Conservation (phyloP, 2,329 filamentous ascomycete species). For the Knoxdaviesia capensis region DNA sequence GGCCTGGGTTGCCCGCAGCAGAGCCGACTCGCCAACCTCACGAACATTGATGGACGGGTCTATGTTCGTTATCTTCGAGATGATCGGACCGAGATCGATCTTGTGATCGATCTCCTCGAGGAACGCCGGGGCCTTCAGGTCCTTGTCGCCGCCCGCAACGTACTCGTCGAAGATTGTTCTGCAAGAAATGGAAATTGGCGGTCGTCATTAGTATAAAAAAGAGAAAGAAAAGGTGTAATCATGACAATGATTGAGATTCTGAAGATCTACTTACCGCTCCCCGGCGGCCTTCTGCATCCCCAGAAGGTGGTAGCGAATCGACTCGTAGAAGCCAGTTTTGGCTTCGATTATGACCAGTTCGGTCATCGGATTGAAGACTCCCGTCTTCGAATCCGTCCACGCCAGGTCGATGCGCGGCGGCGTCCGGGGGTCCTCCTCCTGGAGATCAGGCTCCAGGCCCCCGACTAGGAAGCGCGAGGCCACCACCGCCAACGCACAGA, state of each 20-base stretch:
- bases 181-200: background rate
- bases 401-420: constrained; percentile 60
- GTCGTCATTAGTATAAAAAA: background rate
- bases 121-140: constrained; percentile 12
- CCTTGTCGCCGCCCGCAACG: constrained; percentile 25
- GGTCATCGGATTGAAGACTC: constrained; percentile 44
- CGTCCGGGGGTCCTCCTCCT: constrained; percentile 4
- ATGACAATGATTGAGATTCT: no score
- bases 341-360: constrained; percentile 68
- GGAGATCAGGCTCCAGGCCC: constrained; percentile 34
- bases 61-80: no score
- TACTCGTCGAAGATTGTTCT: constrained; percentile 43
- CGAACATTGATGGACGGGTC: no score
- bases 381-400: constrained; percentile 39
- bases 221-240: background rate
- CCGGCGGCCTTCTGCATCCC: constrained; percentile 39
- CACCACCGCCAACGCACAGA: constrained; percentile 52
- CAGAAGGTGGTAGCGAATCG: constrained; percentile 32
- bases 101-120: constrained; percentile 6
- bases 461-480: constrained; percentile 44
- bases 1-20: no score
- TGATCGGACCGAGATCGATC: background rate
- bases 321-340: constrained; percentile 56
- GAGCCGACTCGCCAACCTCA: no score
- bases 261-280: constrained; percentile 26